Conservation (phyloP, 2,329 filamentous ascomycete species). For the Epichloe aotearoae region DNA sequence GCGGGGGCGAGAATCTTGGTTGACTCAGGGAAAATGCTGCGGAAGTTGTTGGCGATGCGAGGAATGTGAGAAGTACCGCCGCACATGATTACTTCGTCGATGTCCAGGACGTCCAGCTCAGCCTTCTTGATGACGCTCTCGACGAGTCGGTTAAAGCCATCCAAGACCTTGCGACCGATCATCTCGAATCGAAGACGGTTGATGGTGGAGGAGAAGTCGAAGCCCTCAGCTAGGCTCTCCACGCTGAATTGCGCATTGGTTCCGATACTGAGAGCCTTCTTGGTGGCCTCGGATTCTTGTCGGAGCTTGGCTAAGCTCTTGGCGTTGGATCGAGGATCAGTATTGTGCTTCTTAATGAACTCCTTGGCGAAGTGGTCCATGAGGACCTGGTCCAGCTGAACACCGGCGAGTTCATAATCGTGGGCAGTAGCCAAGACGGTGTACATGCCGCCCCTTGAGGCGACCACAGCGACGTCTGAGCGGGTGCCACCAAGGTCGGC, state of each 20-base stretch:
- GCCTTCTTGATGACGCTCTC: constrained; percentile 84
- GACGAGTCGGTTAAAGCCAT: constrained; percentile 75
- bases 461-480: constrained; percentile 81
- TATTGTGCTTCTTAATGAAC: constrained; percentile 93
- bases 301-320: constrained; percentile 83
- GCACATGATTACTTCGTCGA: constrained; percentile 87
- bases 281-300: constrained; percentile 78
- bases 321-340: constrained; percentile 71
- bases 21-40: constrained; percentile 64
- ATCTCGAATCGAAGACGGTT: constrained; percentile 92
- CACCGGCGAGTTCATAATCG: constrained; percentile 87
- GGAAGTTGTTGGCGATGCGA: constrained; percentile 73
- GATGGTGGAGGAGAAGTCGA: constrained; percentile 83
- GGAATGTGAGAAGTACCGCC: constrained; percentile 90
- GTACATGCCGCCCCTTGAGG: constrained; percentile 90
- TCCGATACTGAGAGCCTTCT: constrained; percentile 82
- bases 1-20: constrained; percentile 74
- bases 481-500: constrained; percentile 87
- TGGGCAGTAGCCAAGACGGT: constrained; percentile 86
- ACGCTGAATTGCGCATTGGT: constrained; percentile 84
- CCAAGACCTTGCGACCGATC: constrained; percentile 72
- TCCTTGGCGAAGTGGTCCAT: constrained; percentile 98
- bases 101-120: constrained; percentile 77
- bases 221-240: constrained; percentile 76
- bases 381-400: constrained; percentile 75